Base-by-base conservation (phyloP, 208 protist species). In the Novymonas esmeraldas region DNA sequence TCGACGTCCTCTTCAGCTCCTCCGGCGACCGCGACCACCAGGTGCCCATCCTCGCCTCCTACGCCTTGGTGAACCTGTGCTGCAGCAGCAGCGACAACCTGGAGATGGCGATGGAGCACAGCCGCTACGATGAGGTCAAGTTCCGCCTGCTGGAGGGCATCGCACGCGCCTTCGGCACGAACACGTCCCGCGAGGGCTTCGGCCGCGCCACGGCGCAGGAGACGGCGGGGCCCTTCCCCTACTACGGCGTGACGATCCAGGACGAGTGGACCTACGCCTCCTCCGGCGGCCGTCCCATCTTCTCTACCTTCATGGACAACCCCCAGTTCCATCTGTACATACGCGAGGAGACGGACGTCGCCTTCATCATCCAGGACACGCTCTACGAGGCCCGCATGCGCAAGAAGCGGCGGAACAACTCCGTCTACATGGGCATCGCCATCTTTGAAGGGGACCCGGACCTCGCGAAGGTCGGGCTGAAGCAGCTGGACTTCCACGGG, bases 241-340 rank as follows among this genome's bases (percentile, higher is more conserved):
- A 97, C 78, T 82, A 88, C 71, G 92, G 92, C 58, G 87, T 97
- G n/a, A 97, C 92, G 2, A 81, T 94, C 62, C 54, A 80, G 36
- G 83, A 92, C 63, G 82, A 83, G 74, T 97, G 92, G 89, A 84
- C 78, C 24, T 63, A 73, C 44, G 77, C 82, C 11, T 89, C 87
- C 18, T 90, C 84, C 16, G 92, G 92, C 38, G 92, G 92, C 46
- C 80, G 92, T 3, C 92, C 92, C 22, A 93, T 93, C 51, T 95
- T 92, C 69, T 92, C 88, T 16, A 92, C 85, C 28, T 97, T 97
- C 71, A 92, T 97, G 85, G 92, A 97, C 76, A 97, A 97, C 69
- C 92, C 92, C 36, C 92, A 97, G 80, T 95, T 97, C 62, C 84
- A 92, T 51, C 76, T 97, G 10, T 81, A 82, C 75, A 84, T 95